phyloP scores from a whole-genome alignment of 768 basidiomycete genomes.

The Termitomyces sp. region DNA sequence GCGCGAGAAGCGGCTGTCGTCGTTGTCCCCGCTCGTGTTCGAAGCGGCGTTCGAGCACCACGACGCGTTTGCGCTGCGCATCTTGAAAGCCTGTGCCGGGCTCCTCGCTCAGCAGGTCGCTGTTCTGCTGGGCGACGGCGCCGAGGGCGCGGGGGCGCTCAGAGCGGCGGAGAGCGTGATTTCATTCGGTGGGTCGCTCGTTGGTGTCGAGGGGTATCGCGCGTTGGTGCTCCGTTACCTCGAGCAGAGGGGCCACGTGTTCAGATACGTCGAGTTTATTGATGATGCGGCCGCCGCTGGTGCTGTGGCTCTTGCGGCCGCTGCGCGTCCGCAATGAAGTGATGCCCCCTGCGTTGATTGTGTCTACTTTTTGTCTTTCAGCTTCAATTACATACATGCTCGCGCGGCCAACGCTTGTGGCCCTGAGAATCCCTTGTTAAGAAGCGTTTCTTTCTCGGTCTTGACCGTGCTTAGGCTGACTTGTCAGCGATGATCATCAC shows the following conservation, averaged over 20 bases:
- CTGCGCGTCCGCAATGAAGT: not conserved
- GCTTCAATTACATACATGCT: too few species aligned
- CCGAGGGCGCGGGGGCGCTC: conserved; percentile 25
- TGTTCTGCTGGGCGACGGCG: conserved; percentile 37
- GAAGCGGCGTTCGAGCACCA: conserved; percentile 62
- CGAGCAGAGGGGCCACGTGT: conserved; percentile 49
- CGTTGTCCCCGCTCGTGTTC: conserved; percentile 74
- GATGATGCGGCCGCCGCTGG: conserved; percentile 50
- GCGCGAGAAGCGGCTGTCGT: conserved; percentile 71
- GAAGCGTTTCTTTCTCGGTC: not conserved
- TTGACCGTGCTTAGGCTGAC: not conserved
- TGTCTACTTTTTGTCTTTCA: too few species aligned
- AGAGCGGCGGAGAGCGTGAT: conserved; percentile 53
- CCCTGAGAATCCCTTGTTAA: too few species aligned
- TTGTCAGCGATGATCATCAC: too few species aligned
- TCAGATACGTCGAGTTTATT: conserved; percentile 61
- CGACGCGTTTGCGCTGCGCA: conserved; percentile 58
- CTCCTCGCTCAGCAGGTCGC: conserved; percentile 56
- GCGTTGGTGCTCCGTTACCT: conserved; percentile 38
- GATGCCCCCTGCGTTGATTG: too few species aligned
- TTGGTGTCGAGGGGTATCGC: conserved; percentile 57
- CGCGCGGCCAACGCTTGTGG: too few species aligned
- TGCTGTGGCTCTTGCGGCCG: not conserved
- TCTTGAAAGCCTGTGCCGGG: conserved; percentile 46
- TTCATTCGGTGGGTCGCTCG: conserved; percentile 78